Percentiles rank a stretch among this genome's conserved stretches.
phyloP scores from a whole-genome alignment of 306 rosid genomes.

The Castanea sativa region DNA sequence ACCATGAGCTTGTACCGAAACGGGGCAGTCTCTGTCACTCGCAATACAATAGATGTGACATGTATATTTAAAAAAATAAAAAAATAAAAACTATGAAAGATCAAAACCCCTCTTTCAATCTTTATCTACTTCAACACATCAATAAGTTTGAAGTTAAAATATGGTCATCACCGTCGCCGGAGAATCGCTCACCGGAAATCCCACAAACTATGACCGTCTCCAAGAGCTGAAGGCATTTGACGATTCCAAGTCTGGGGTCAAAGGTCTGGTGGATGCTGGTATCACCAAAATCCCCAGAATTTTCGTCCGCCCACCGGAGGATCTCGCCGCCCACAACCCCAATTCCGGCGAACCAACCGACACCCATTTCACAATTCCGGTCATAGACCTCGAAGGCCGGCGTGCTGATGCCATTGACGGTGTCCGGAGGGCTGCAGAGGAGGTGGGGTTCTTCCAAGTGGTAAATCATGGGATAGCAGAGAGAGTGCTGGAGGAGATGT shows the following conservation, averaged over 20 bases:
- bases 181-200: background rate
- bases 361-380: conserved; percentile 27
- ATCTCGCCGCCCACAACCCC: background rate
- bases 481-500: conserved; percentile 26
- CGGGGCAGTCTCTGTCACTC: too few relatives aligned
- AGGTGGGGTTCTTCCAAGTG: conserved; percentile 46
- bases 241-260: conserved; percentile 41
- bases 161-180: conserved; percentile 13
- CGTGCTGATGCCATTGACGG: conserved; percentile 4
- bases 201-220: conserved; percentile 13
- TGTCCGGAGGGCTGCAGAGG: conserved; percentile 35
- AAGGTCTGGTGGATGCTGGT: conserved; percentile 40
- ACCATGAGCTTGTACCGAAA: too few relatives aligned
- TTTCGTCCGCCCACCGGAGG: conserved; percentile 25
- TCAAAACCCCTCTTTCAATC: too few relatives aligned
- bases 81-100: too few relatives aligned
- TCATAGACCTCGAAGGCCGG: conserved; percentile 25
- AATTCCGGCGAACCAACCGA: background rate
- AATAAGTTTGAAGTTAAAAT: too few relatives aligned
- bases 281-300: conserved; percentile 31
- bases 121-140: too few relatives aligned
- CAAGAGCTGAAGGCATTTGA: conserved; percentile 37
- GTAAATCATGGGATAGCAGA: conserved; percentile 41
- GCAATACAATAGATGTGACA: too few relatives aligned
- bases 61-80: too few relatives aligned